Base-by-base conservation (phyloP, 2,329 filamentous ascomycete genomes). In the Capronia americana region DNA sequence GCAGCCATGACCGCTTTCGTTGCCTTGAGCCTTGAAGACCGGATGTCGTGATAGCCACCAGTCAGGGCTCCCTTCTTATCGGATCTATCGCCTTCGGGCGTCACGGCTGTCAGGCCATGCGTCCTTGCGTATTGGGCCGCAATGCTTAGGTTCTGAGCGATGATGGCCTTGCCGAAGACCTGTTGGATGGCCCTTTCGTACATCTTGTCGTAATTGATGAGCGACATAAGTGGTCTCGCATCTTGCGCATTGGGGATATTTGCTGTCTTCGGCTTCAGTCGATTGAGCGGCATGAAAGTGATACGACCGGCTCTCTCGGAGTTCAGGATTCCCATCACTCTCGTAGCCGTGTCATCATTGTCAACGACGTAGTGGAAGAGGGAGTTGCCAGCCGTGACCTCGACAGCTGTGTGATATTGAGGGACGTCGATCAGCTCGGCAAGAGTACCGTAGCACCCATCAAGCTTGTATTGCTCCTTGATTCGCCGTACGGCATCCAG, bases 281-380 rank as follows among this genome's bases (percentile, higher is more conserved):
- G 89, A 69, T 92, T 94, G 23, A 99, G 83, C 0, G 95, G 95
- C 85, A 98, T 94, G 74, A 97, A 97, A 0, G 96, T 99, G 20
- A 99, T 86, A 75, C 95, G 88, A 12, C 95, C 95, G 17, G 91
- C 90, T 67, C 88, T 90, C 71, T 92, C 88, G 70, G 88, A 89
- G 75, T 93, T 90, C 30, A 99, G 83, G 14, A 88, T 86, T 71
- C 94, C 90, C 51, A 95, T 88, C 38, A 97, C 86, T 71, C 88
- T 87, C 1, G 92, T 92, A 0, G 93, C 93, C 0, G 93, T 97
- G 48, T 91, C 88, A 67, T 96, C 92, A 57, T 90, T 94, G 77
- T 99, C 94, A 51, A 98, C 94, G 11, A 99, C 89, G 71, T 97
- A 97, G 78, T 99, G 92, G 80, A 99, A 99, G 8, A 99, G 84